Evolutionary conservation across 2,329 filamentous ascomycete genomes (phyloP), one percentile per base, ranked within the genome.

Genomic region (Dothideomycetidae sp.): DNA sequence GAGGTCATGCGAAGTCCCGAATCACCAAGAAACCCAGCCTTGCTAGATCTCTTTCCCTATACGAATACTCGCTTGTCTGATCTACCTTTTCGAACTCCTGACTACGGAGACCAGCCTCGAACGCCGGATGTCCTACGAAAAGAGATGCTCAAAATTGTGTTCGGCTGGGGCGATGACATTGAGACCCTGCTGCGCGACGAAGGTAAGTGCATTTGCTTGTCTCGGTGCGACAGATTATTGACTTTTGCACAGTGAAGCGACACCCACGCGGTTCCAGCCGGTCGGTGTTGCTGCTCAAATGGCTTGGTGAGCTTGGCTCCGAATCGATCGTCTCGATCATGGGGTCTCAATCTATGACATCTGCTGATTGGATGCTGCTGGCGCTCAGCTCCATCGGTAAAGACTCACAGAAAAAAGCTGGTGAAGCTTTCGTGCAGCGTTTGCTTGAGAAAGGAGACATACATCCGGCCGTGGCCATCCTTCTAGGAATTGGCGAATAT

Each of bases 331-430:
- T 76, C 9, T 75, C 81, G 2, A 81, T 78, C 63, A 62, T 76
- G 26, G 64, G 75, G 30, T 80, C 84, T 0, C 76, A 88, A 47
- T 79, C 82, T n/a, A 86, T 90, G 71, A 88, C 84, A 7, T 84
- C 81, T 2, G 82, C 83, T 0, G 90, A 96, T 58, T 98, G 90
- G 90, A 94, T 98, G 84, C 63, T 96, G 41, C 64, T 98, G 23
- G 88, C 90, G 9, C 61, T 98, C 36, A 93, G 83, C 52, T 81
- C 83, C 29, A 92, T 96, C 59, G 84, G 81, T 0, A 53, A 59
- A 28, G 62, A 63, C 26, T 84, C 84, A 1, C 82, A 92, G 50
- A 86, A 92, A 54, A 92, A 93, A 55, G 74, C 96, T 11, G 85
- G 83, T 1, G 80, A 88, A 41, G 78, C 84, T 3, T 93, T 93